Evolutionary conservation across 2,329 filamentous ascomycete genomes (phyloP).

Genomic region (Rhexocercosporidium sp.): DNA sequence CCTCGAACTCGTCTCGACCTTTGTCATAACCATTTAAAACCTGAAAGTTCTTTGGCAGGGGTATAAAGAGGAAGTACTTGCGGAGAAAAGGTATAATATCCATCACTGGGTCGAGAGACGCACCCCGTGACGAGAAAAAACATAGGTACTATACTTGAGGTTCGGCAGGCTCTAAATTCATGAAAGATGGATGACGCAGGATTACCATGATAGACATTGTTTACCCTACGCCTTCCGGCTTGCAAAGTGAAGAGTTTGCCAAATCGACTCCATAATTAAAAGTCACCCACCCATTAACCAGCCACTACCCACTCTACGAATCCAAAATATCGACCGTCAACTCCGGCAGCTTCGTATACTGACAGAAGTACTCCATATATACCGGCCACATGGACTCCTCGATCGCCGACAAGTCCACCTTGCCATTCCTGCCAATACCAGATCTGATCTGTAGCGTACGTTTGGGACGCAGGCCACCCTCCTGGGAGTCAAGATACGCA

Average conservation of each 20-base stretch:
- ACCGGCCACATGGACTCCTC: constrained; percentile 27
- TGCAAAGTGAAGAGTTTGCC: not conserved
- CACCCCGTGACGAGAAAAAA: too few relatives aligned
- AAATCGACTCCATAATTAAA: not conserved
- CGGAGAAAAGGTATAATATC: too few relatives aligned
- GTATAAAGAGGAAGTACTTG: too few relatives aligned
- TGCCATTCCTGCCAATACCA: constrained; percentile 27
- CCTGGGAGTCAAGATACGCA: not conserved
- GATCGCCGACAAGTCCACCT: constrained; percentile 25
- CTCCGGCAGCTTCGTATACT: constrained; percentile 29
- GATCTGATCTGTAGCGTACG: constrained; percentile 18
- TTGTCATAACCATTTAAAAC: too few relatives aligned
- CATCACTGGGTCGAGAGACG: too few relatives aligned
- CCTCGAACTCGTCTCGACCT: too few relatives aligned
- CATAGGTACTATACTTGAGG: too few relatives aligned
- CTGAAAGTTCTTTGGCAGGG: too few relatives aligned
- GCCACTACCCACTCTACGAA: not conserved
- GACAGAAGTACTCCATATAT: constrained; percentile 28
- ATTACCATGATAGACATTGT: not conserved
- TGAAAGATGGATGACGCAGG: too few relatives aligned
- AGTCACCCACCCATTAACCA: not conserved
- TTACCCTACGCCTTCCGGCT: not conserved
- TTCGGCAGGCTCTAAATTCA: too few relatives aligned
- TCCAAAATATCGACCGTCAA: constrained; percentile 27
- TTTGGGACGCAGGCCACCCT: not conserved